Evolutionary conservation across 192 early-diverging fungal species (phyloP), one percentile per base, ranked within the genome.

Genomic region (Backusella australiensis): DNA sequence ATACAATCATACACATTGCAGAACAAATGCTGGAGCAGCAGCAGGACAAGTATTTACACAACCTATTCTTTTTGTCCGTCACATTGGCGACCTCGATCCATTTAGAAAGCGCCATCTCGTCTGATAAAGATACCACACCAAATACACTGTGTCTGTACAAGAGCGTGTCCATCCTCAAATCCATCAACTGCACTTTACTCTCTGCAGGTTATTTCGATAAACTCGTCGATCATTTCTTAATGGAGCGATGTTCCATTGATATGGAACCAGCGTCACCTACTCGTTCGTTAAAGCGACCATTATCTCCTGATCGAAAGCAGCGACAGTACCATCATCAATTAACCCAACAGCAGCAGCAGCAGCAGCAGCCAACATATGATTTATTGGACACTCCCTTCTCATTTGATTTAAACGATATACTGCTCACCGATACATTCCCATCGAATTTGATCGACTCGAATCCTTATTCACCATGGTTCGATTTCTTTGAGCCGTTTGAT

Each of bases 1-100:
- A 76, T 26, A 80, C 66, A 21, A 80, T 83, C n/a, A 77, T 78
- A 35, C 78, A 83, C n/a, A 75, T 83, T 29, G 75, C 78, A 67
- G 82, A 79, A 53, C 78, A 83, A 46, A 83, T 83, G 82, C 19
- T 77, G 26, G 70, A 71, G 23, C 44, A 44, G 9, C 23, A 39
- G 29, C 70, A 71, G 19, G 23, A 34, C 3, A 71, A 32, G 17
- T 71, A 19, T 32, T 26, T 71, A 34, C 9, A 71, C 44, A 71
- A 71, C 46, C 4, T 71, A 2, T 71, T 71, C 29, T 49, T 19
- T 29, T 71, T 41, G 26, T 71, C 70, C 0, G 23, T 71, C 12
- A 49, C 70, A 71, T 29, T 71, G 6, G 42, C 70, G 23, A 71
- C 70, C 5, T 71, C 70, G 6, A 46, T 71, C 29, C 70, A 71